Percentiles rank a stretch among this genome's conserved stretches.
Conservation (phyloP, 2,329 filamentous ascomycete genomes). For the Balansia obtecta region DNA sequence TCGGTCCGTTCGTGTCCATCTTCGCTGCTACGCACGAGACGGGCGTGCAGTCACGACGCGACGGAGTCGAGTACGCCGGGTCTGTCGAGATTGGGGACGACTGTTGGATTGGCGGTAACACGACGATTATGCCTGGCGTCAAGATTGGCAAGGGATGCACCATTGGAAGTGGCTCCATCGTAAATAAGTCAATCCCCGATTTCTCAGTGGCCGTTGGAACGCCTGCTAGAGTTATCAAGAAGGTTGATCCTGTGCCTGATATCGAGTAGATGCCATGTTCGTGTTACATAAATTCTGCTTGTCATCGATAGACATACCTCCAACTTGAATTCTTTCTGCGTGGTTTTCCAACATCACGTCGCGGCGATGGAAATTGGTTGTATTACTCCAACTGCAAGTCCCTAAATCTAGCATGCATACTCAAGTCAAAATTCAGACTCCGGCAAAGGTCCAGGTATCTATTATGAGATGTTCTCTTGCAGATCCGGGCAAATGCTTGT, state of each 20-base stretch:
- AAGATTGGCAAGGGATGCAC: constrained; percentile 40
- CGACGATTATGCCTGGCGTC: constrained; percentile 37
- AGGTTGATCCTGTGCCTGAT: constrained; percentile 25
- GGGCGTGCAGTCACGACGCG: constrained; percentile 38
- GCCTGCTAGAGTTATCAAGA: constrained; percentile 36
- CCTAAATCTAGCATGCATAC: too few species aligned
- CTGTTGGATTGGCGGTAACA: constrained; percentile 42
- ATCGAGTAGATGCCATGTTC: constrained; percentile 6
- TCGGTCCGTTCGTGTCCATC: constrained; percentile 61
- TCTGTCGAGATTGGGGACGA: constrained; percentile 37
- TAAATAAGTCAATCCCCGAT: constrained; percentile 35
- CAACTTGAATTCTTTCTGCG: neutral
- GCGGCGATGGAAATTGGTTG: too few species aligned
- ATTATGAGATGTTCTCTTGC: too few species aligned
- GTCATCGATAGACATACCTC: neutral
- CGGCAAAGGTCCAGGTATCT: too few species aligned
- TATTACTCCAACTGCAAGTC: too few species aligned
- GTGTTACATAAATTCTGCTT: neutral
- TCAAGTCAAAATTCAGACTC: too few species aligned
- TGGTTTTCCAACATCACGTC: too few species aligned
- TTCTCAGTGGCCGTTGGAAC: constrained; percentile 35
- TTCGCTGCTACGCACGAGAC: constrained; percentile 62
- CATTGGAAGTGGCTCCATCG: constrained; percentile 35
- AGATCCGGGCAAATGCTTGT: too few species aligned
- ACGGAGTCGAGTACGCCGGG: constrained; percentile 33